Evolutionary conservation across 352 stramenopile genomes (phyloP).

Genomic region (Phytophthora rubi): DNA sequence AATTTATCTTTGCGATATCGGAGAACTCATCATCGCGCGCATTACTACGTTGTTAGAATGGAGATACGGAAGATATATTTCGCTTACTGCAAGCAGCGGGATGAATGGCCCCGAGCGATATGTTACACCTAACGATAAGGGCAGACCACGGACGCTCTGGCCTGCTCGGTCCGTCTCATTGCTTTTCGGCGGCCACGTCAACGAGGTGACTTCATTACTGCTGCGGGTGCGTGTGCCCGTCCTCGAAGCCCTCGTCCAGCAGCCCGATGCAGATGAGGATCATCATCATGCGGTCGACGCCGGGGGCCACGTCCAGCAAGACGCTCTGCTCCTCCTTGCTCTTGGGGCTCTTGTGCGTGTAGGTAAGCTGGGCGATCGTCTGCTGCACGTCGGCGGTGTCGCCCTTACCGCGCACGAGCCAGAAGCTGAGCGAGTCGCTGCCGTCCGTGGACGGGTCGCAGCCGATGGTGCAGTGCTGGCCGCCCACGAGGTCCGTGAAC

Average conservation of each 20-base stretch:
- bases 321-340: conserved; percentile 27
- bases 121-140: conserved; percentile 5
- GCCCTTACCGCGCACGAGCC: conserved; percentile 40
- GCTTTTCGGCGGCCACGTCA: neutral
- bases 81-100: conserved; percentile 2
- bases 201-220: conserved; percentile 2
- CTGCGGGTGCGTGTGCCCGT: conserved; percentile 29
- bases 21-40: neutral
- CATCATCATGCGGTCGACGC: conserved; percentile 52
- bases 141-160: neutral
- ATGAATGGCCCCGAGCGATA: conserved; percentile 13
- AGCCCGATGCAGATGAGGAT: conserved; percentile 49
- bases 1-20: conserved; percentile 17
- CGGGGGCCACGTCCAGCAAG: conserved; percentile 39
- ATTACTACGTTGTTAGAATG: neutral
- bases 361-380: conserved; percentile 35
- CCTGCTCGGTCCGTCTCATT: neutral
- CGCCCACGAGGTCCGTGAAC: conserved; percentile 46
- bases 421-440: conserved; percentile 39
- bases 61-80: conserved; percentile 24
- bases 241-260: conserved; percentile 39
- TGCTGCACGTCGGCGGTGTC: conserved; percentile 39
- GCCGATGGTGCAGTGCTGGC: conserved; percentile 39
- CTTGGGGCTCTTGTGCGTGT: conserved; percentile 36
- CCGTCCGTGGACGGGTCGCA: conserved; percentile 29